phyloP scores from a whole-genome alignment of 2,329 filamentous ascomycete genomes.

The Arthrocladium fulminans region DNA sequence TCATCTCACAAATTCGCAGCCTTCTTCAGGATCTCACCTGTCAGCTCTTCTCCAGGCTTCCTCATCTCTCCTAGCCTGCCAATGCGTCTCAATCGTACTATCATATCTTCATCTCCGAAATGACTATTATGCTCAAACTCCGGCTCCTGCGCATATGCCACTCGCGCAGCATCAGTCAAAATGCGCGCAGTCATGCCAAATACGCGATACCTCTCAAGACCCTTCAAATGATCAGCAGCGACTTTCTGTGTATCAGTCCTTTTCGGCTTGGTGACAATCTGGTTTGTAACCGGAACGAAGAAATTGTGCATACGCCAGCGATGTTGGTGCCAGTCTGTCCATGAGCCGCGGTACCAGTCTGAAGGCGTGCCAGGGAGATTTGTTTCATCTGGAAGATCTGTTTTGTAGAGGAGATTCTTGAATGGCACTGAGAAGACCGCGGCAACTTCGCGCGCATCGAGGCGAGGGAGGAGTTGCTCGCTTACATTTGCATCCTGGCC shows the following conservation, averaged over 20 bases:
- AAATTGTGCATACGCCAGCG: constrained; percentile 90
- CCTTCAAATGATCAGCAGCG: constrained; percentile 34
- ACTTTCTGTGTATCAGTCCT: constrained; percentile 33
- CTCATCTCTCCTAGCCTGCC: constrained; percentile 47
- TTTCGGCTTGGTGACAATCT: constrained; percentile 56
- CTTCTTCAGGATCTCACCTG: constrained; percentile 42
- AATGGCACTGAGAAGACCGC: constrained; percentile 89
- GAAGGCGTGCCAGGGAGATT: constrained; percentile 41
- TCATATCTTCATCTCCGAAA: constrained; percentile 60
- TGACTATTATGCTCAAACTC: constrained; percentile 67
- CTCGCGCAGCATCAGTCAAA: constrained; percentile 73
- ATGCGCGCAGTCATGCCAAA: constrained; percentile 95
- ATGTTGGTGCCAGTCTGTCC: constrained; percentile 68
- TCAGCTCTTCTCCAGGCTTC: constrained; percentile 45
- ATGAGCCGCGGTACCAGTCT: constrained; percentile 76
- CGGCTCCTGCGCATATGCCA: constrained; percentile 74
- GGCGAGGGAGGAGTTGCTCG: constrained; percentile 63
- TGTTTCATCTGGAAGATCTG: constrained; percentile 44
- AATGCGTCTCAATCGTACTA: constrained; percentile 46
- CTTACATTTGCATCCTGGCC: constrained; percentile 48
- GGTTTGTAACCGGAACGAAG: constrained; percentile 68
- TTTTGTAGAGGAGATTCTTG: constrained; percentile 62
- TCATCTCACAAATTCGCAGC: constrained; percentile 25
- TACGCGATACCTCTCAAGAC: constrained; percentile 61
- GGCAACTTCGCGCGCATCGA: constrained; percentile 85